These are phyloP conservation scores for Oryza punctata DNA, from an alignment of 176 grass and related monocot species.

Conservation along the genomic window DNA sequence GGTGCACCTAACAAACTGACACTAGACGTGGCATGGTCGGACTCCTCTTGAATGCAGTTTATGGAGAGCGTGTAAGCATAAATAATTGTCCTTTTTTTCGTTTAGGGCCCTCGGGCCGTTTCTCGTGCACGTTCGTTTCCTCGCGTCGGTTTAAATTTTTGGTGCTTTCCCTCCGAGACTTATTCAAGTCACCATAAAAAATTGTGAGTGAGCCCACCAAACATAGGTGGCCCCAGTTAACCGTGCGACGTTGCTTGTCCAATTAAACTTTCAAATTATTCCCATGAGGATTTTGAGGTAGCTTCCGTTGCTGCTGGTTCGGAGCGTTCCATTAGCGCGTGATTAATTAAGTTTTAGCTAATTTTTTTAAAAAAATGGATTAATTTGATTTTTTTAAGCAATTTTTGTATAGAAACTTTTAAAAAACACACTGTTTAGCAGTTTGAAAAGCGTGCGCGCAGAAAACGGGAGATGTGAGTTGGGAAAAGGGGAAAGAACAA, in stretches of 20 bases:
- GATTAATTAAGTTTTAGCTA: too few relatives aligned
- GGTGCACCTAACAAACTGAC: conserved; percentile 1
- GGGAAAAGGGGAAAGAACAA: too few relatives aligned
- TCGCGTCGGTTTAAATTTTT: not conserved
- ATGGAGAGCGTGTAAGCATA: conserved; percentile 2
- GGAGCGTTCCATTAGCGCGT: too few relatives aligned
- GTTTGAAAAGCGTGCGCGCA: too few relatives aligned
- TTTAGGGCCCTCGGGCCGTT: not conserved
- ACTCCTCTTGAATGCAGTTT: too few relatives aligned
- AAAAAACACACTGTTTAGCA: too few relatives aligned
- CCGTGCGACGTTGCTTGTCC: not conserved
- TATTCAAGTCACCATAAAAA: not conserved
- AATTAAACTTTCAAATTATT: not conserved
- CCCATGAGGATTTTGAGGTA: not conserved
- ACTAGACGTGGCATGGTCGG: not conserved
- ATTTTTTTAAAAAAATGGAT: too few relatives aligned
- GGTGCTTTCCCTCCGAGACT: not conserved
- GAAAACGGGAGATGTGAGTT: too few relatives aligned
- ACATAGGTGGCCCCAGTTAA: not conserved
- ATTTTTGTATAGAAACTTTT: too few relatives aligned
- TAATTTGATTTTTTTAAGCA: too few relatives aligned
- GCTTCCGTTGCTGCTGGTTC: too few relatives aligned
- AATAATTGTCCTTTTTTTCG: not conserved
- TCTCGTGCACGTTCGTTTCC: not conserved
- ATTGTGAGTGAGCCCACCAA: not conserved